These are phyloP conservation scores for Backusella australiensis DNA, from an alignment of 192 early-diverging fungal species.

Conservation along the genomic window DNA sequence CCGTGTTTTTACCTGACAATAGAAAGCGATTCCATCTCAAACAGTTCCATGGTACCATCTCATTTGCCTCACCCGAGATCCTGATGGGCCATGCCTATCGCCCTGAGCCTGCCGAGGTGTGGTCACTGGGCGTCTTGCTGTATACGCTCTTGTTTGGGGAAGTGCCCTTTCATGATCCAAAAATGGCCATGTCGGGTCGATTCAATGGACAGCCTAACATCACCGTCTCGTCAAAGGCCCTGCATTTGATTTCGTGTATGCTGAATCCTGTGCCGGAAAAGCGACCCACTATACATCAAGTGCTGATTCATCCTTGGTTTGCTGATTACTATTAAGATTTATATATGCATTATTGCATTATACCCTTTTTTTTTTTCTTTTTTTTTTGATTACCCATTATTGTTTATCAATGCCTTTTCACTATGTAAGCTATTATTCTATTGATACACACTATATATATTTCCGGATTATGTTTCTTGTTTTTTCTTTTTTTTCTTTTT, in stretches of 20 bases:
- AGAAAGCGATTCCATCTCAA: slow-evolving; percentile 38
- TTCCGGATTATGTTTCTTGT: neutral
- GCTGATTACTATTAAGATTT: slow-evolving; percentile 3
- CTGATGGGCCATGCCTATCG: slow-evolving; percentile 52
- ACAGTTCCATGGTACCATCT: slow-evolving; percentile 62
- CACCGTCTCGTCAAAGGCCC: slow-evolving; percentile 42
- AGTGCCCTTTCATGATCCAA: slow-evolving; percentile 57
- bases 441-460: neutral
- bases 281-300: slow-evolving; percentile 62
- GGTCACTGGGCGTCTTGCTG: slow-evolving; percentile 66
- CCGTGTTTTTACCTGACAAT: slow-evolving; percentile 42
- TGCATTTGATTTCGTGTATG: slow-evolving; percentile 65
- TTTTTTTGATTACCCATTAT: neutral
- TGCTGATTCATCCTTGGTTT: slow-evolving; percentile 63
- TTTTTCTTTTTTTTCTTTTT: neutral
- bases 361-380: no score
- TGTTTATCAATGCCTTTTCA: no score
- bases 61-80: slow-evolving; percentile 70
- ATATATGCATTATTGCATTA: neutral
- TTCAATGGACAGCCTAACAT: slow-evolving; percentile 43
- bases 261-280: slow-evolving; percentile 53
- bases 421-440: neutral
- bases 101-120: slow-evolving; percentile 61
- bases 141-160: slow-evolving; percentile 63
- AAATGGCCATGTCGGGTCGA: slow-evolving; percentile 48